Percentiles rank a stretch among this genome's conserved stretches.
Evolutionary conservation across 352 stramenopile species (phyloP).

Genomic region (Globisporangium echinulatum): DNA sequence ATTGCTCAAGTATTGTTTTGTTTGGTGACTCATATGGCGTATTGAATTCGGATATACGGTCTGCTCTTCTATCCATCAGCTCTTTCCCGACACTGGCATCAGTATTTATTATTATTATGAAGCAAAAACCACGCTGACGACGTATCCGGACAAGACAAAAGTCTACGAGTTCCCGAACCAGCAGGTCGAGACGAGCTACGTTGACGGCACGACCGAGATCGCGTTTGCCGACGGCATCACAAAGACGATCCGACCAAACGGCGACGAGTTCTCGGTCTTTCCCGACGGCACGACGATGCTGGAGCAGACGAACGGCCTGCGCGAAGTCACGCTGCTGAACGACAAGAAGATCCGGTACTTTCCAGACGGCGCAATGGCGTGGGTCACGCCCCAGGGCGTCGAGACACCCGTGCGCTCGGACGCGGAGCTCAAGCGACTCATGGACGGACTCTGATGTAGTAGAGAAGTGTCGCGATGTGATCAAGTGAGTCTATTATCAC

Average conservation of each 20-base stretch:
- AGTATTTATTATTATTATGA: slow-evolving; percentile 93
- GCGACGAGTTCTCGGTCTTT: slow-evolving; percentile 77
- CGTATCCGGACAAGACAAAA: slow-evolving; percentile 89
- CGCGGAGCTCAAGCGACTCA: slow-evolving; percentile 49
- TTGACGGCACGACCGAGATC: slow-evolving; percentile 92
- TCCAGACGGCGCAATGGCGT: slow-evolving; percentile 61
- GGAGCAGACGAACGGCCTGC: slow-evolving; percentile 57
- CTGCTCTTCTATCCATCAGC: slow-evolving; percentile 14
- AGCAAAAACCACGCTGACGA: slow-evolving; percentile 92
- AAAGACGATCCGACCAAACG: slow-evolving; percentile 75
- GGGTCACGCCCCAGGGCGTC: slow-evolving; percentile 31
- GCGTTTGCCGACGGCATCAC: slow-evolving; percentile 92
- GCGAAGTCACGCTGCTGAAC: slow-evolving; percentile 76
- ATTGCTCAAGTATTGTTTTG: background rate
- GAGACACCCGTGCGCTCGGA: slow-evolving; percentile 60
- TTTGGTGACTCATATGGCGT: too few relatives aligned
- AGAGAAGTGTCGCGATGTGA: too few relatives aligned
- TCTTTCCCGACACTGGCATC: slow-evolving; percentile 75
- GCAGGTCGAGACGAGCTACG: slow-evolving; percentile 91
- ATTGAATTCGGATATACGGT: background rate
- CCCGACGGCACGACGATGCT: slow-evolving; percentile 82
- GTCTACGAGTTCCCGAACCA: slow-evolving; percentile 96
- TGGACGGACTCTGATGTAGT: slow-evolving; percentile 22
- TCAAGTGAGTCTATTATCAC: too few relatives aligned
- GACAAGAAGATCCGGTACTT: slow-evolving; percentile 69